Evolutionary conservation across 352 stramenopile genomes (phyloP), one percentile per base, ranked within the genome.

Genomic region (Pythium oligandrum): DNA sequence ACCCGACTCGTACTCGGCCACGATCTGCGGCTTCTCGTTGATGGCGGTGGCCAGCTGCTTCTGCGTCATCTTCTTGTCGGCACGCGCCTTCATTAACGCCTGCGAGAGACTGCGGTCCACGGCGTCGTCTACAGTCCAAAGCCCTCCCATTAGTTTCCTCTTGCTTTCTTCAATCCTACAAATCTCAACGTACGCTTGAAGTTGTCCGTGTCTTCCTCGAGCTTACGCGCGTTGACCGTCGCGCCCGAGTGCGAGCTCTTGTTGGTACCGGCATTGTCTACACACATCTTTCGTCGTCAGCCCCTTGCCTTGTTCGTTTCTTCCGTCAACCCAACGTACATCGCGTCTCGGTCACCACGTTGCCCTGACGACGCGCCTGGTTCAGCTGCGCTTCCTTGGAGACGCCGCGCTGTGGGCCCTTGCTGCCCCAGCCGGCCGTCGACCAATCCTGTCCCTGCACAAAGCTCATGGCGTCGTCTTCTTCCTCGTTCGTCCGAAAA

Each of bases 61-160:
- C 82, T 99, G 97, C 30, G 95, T 98, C 89, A 98, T 96, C 76
- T 98, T 98, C 75, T 99, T 99, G 11, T 90, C 95, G 55, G 83
- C 94, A 11, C 97, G 91, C 26, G 96, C 97, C 71, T 99, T 96
- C 74, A 95, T 89, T 31, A 99, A 90, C 11, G 94, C 90, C 71
- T 98, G 80, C 43, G 85, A 90, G 26, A 97, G 66, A 36, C 71
- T 91, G 55, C 81, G 82, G 66, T 96, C 86, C 45, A 95, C 87
- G 2, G 72, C 76, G 30, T 90, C 78, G 51, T 87, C 67, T 76
- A 49, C 32, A 26, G 17, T 26, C 17, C 17, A 26, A 26, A 26
- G 17, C 17, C 17, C 17, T 26, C 17, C 17, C 17, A 26, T 26
- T 26, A 26, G 17, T 26, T 26, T 26, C 17, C 17, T 26, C 17